Base-by-base conservation (phyloP, 495 filamentous ascomycete species). In the Neurospora discreta region DNA sequence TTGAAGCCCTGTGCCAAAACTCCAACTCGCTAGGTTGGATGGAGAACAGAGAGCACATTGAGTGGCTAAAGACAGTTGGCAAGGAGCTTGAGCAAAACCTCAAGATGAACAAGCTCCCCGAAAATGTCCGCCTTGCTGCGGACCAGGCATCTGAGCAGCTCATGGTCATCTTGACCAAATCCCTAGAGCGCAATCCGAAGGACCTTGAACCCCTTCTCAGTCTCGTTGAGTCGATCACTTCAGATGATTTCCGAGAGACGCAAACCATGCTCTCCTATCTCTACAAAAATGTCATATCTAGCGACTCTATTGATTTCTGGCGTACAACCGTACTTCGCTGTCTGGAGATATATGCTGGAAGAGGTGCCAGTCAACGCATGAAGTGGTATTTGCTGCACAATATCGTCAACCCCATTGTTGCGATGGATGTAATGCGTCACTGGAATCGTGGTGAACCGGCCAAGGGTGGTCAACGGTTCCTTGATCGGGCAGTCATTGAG, bases 391-490 rank as follows among this genome's bases (percentile, higher is more conserved):
- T 93, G 10, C 93, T 98, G 76, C 92, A 91, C 73, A 88, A 97
- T 75, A 84, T 99, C 33, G 92, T 98, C 69, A 99, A 99, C 77
- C 95, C 96, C 0, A 96, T 98, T 52, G 88, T 99, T 67, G 95
- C 95, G 3, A 97, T 96, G 93, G 96, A 99, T 80, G 91, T 97
- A 65, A 92, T 92, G 87, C 85, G 89, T 20, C 85, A 88, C 70
- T 89, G 88, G 84, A 83, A 84, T 68, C 77, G 81, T 26, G 76
- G 78, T 39, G 82, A 84, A 30, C 82, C 81, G 65, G 76, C 84
- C 18, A 90, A 90, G 76, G 86, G 87, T 5, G 26, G 52, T 18
- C 90, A 90, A 18, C 90, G 91, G 68, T 82, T 99, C 23, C 91
- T 98, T 78, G 94, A 98, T 78, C 92, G 90, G 81, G 85, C 89